Conservation (phyloP, 148 eudicot genomes). For the Linanthus parryae region DNA sequence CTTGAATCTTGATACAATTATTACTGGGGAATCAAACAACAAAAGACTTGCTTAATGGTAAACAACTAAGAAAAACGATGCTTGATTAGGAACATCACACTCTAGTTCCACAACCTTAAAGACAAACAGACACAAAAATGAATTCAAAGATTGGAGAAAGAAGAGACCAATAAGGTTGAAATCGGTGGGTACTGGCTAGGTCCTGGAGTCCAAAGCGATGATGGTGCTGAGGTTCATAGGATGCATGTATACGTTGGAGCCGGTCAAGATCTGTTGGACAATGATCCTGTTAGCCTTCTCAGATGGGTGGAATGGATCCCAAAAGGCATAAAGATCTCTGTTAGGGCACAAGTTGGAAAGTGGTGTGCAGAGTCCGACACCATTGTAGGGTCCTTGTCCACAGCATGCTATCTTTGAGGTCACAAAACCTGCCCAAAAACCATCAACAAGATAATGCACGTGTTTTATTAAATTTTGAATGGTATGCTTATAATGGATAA, state of each 20-base stretch:
- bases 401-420: slow-evolving; percentile 44
- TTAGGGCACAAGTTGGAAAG: slow-evolving; percentile 33
- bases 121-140: no score
- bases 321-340: slow-evolving; percentile 28
- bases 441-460: neutral
- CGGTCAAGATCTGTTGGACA: slow-evolving; percentile 18
- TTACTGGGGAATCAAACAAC: no score
- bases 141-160: no score
- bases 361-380: slow-evolving; percentile 31
- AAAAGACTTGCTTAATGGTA: no score
- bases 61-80: no score
- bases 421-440: slow-evolving; percentile 24
- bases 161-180: no score
- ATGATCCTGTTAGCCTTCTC: slow-evolving; percentile 29
- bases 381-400: slow-evolving; percentile 43
- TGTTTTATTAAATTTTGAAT: no score
- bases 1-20: no score
- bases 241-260: slow-evolving; percentile 27
- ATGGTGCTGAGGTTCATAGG: slow-evolving; percentile 50
- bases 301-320: slow-evolving; percentile 43
- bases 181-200: no score
- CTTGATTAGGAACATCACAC: no score
- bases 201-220: slow-evolving; percentile 30
- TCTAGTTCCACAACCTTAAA: no score
- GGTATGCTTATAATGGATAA: no score